These are phyloP conservation scores for Heteromeles arbutifolia DNA, from an alignment of 306 rosid species.

Conservation along the genomic window DNA sequence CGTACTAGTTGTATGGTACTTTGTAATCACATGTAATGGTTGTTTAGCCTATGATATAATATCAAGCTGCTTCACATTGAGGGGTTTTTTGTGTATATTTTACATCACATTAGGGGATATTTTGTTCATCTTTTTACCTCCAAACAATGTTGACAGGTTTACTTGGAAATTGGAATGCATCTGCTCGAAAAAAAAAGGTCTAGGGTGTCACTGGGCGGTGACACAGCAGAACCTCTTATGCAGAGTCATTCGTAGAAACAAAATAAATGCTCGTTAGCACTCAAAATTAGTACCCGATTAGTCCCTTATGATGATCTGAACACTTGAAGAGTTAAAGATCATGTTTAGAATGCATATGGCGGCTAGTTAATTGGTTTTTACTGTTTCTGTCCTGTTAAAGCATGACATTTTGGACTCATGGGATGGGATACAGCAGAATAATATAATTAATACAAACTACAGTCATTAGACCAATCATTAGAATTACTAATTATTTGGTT, in stretches of 20 bases:
- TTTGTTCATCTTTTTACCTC: background rate
- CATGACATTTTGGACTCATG: background rate
- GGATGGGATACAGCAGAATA: background rate
- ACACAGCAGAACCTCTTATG: background rate
- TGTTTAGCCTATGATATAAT: background rate
- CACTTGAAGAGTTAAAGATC: background rate
- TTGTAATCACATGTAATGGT: background rate
- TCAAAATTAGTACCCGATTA: background rate
- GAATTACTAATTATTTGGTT: background rate
- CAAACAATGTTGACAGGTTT: background rate
- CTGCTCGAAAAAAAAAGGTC: too few species aligned
- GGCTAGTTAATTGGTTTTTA: background rate
- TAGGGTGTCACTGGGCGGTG: too few species aligned
- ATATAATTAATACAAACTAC: background rate
- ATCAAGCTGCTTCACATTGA: background rate
- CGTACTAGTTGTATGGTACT: background rate
- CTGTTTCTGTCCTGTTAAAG: background rate
- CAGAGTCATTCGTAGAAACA: background rate
- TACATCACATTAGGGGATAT: background rate
- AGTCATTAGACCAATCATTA: background rate
- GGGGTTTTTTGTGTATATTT: background rate
- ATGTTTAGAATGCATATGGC: background rate
- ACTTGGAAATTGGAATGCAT: too few species aligned
- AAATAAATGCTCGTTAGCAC: background rate
- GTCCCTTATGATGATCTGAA: background rate